Evolutionary conservation across 495 filamentous ascomycete genomes (phyloP).

Genomic region (Penicillium diatomitis): DNA sequence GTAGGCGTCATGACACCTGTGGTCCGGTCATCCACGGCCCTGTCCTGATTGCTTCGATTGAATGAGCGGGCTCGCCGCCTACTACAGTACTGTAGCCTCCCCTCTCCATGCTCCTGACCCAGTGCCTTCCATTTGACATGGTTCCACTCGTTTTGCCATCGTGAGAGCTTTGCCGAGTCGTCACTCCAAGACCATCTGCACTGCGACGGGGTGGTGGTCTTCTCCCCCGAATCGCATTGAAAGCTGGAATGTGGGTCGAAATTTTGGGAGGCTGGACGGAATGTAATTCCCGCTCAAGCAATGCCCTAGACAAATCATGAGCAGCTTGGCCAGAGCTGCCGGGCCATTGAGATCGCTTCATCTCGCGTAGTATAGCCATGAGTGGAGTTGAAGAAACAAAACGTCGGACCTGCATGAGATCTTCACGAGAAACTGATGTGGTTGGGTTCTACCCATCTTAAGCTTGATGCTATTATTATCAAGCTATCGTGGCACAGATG

Average conservation of each 20-base stretch:
- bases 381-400: constrained; percentile 5
- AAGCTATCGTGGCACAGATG: neutral
- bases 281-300: constrained; percentile 27
- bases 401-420: constrained; percentile 11
- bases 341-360: neutral
- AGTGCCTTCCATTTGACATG: too few species aligned
- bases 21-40: constrained; percentile 10
- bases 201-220: neutral
- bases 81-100: constrained; percentile 1
- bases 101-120: neutral
- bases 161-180: too few species aligned
- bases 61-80: constrained; percentile 7
- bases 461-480: constrained; percentile 17
- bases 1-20: constrained; percentile 31
- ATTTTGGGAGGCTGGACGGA: constrained; percentile 24
- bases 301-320: constrained; percentile 22
- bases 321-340: constrained; percentile 15
- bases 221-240: constrained; percentile 7
- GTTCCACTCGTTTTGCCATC: too few species aligned
- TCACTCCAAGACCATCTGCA: too few species aligned
- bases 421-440: neutral
- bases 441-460: constrained; percentile 3
- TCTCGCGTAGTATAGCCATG: too few species aligned
- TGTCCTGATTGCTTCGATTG: constrained; percentile 9
- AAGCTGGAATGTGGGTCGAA: constrained; percentile 19